Conservation (phyloP, 106 monocot genomes). For the Apostasia ramifera region DNA sequence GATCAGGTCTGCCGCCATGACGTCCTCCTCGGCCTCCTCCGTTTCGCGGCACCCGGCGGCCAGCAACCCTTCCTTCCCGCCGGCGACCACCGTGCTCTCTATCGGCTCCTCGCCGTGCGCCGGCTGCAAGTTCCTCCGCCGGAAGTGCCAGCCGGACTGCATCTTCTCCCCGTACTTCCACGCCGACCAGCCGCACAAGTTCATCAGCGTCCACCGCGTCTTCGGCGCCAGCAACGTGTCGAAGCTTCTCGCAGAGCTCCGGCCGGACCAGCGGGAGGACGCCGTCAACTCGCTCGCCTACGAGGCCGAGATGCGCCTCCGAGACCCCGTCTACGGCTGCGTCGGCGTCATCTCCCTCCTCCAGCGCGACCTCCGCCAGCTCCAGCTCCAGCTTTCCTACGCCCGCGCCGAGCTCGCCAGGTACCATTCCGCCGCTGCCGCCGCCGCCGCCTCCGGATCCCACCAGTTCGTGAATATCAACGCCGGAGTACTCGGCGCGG, state of each 20-base stretch:
- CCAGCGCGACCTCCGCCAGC: conserved; percentile 67
- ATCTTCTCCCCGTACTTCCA: conserved; percentile 85
- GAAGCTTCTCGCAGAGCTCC: conserved; percentile 67
- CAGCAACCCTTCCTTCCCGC: not conserved
- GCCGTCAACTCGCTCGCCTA: conserved; percentile 84
- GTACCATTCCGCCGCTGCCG: conserved; percentile 16
- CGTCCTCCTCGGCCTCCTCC: not conserved
- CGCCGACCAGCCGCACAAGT: conserved; percentile 79
- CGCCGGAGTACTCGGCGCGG: too few relatives aligned
- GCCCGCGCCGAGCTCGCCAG: conserved; percentile 57
- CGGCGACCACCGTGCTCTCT: not conserved
- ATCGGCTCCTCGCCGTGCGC: conserved; percentile 53
- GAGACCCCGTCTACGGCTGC: conserved; percentile 85
- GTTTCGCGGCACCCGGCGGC: not conserved
- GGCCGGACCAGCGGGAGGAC: conserved; percentile 62
- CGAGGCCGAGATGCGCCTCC: conserved; percentile 86
- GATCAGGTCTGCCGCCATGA: not conserved
- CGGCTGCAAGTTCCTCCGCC: conserved; percentile 82
- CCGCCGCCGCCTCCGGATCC: not conserved
- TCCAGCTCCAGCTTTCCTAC: conserved; percentile 58
- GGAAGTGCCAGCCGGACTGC: conserved; percentile 87
- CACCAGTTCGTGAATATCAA: too few relatives aligned
- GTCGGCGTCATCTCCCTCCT: conserved; percentile 77
- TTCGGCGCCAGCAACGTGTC: conserved; percentile 89
- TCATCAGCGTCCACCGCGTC: conserved; percentile 72